Conservation (phyloP, 352 stramenopile species). For the Phytophthora ohioensis region DNA sequence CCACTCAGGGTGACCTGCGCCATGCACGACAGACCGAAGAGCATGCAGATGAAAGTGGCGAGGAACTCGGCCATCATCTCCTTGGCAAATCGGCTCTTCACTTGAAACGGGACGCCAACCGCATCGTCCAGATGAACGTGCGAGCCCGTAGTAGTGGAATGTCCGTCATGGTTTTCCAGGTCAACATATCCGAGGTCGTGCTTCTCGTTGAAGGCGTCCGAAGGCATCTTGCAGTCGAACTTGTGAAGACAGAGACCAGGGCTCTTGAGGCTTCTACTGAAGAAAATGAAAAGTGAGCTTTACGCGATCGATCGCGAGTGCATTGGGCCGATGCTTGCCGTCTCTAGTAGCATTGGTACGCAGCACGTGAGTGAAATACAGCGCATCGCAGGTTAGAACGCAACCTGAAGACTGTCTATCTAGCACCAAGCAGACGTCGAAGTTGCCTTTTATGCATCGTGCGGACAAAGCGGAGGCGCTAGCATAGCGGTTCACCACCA, state of each 20-base stretch:
- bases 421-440: slow-evolving; percentile 29
- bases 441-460: slow-evolving; percentile 22
- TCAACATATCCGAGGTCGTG: slow-evolving; percentile 31
- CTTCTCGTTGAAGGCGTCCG: slow-evolving; percentile 24
- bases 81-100: slow-evolving; percentile 47
- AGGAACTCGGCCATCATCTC: slow-evolving; percentile 69
- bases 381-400: slow-evolving; percentile 7
- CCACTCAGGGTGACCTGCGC: slow-evolving; percentile 56
- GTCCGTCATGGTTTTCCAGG: slow-evolving; percentile 28
- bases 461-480: slow-evolving; percentile 25
- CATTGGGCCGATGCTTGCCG: background rate
- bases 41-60: slow-evolving; percentile 60
- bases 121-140: slow-evolving; percentile 14
- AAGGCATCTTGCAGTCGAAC: slow-evolving; percentile 21
- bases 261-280: slow-evolving; percentile 10
- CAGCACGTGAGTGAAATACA: slow-evolving; percentile 3
- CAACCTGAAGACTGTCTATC: slow-evolving; percentile 20
- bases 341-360: slow-evolving; percentile 23
- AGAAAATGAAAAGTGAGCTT: slow-evolving; percentile 33
- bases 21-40: slow-evolving; percentile 59
- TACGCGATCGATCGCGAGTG: background rate
- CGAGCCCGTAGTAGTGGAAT: slow-evolving; percentile 17
- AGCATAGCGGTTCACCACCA: slow-evolving; percentile 16
- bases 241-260: background rate
- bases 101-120: slow-evolving; percentile 14